Evolutionary conservation across 2,329 filamentous ascomycete species (phyloP), one percentile per base, ranked within the genome.

Genomic region (Verruconis gallopava): DNA sequence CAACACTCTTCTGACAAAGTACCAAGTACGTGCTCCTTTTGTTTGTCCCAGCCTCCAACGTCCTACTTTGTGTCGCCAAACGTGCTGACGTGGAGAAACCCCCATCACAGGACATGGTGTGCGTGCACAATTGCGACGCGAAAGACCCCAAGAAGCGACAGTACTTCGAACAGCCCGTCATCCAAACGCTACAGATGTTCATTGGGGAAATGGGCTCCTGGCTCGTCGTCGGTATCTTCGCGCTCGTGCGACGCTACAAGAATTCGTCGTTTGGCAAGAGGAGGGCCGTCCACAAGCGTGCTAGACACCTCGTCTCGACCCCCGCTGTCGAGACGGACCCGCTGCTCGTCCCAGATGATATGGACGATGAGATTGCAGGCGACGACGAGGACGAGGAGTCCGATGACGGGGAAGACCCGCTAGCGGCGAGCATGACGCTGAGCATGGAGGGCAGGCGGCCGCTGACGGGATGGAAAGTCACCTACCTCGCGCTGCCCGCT

Each of bases 121-220:
- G 91, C 65, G 84, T 96, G 32, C 75, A 82, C 50, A 77, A 96
- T 66, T 98, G 91, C 68, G 77, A 85, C 53, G 71, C 75, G 46
- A 68, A 73, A 17, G 67, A 85, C 53, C 73, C 75, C 6, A 71
- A 70, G 45, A 73, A 80, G 50, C 80, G 76, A 41, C 67, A 73
- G 48, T 73, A 75, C 52, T 96, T 98, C 63, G 85, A 95, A 60
- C 89, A 96, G 59, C 91, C 91, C 14, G 88, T 98, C 40, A 77
- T 96, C 42, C 91, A 98, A 60, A 96, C 91, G 2, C 68, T 85
- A 1, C 91, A 96, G 61, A 98, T 98, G 91, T 98, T 98, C 60
- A 73, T 95, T 47, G 91, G 91, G 43, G 91, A 98, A 61, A 82
- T 85, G 72, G 89, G 86, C 48, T 93, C 86, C 67, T 98, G 89